Conservation (phyloP, 1,284 basidiomycete genomes). For the Fistulinella cinereoalba region DNA sequence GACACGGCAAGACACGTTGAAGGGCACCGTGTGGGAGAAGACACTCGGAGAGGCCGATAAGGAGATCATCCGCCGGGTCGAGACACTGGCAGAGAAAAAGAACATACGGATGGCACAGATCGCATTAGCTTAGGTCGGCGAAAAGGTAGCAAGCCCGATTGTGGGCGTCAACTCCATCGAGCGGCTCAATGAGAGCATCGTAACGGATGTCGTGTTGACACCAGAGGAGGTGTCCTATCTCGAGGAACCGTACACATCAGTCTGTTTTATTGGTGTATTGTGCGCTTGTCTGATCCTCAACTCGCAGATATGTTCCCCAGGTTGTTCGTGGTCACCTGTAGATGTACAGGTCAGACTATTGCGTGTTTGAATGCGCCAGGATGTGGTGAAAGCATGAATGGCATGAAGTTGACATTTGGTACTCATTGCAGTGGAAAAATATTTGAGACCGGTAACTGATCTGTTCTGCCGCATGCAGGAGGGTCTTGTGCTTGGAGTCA, state of each 20-base stretch:
- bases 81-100: conserved; percentile 39
- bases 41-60: conserved; percentile 31
- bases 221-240: conserved; percentile 29
- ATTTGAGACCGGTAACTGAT: too few species aligned
- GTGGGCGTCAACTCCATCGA: conserved; percentile 30
- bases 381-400: too few species aligned
- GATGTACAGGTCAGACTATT: too few species aligned
- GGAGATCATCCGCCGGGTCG: conserved; percentile 41
- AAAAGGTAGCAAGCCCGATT: conserved; percentile 42
- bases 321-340: conserved; percentile 19
- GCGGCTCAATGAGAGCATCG: conserved; percentile 23
- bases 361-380: too few species aligned
- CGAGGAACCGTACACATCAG: conserved; percentile 29
- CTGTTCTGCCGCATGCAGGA: too few species aligned
- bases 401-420: too few species aligned
- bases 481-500: too few species aligned
- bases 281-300: not conserved
- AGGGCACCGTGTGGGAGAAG: conserved; percentile 31
- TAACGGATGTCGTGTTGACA: conserved; percentile 19
- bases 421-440: too few species aligned
- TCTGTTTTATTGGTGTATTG: not conserved
- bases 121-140: conserved; percentile 38
- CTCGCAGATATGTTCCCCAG: conserved; percentile 19
- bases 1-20: conserved; percentile 14
- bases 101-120: conserved; percentile 42